A percentile compares a stretch with the other conserved stretches of the same genome.
These are phyloP conservation scores for Cystobasidium onofrii DNA, from an alignment of 768 basidiomycete genomes.

Conservation along the genomic window DNA sequence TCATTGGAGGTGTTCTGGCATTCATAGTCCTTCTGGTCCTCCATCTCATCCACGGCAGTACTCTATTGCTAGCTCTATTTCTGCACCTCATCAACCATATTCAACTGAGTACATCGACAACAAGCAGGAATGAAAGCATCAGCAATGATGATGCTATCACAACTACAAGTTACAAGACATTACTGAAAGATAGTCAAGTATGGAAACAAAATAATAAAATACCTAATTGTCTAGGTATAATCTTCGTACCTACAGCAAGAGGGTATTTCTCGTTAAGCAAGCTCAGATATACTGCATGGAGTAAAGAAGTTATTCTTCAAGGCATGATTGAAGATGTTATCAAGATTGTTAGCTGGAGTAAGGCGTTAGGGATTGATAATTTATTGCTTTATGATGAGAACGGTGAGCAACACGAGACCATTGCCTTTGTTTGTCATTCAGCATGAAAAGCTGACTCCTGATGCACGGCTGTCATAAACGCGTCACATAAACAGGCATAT, in stretches of 20 bases:
- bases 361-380: not conserved
- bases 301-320: not conserved
- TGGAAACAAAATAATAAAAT: constrained; percentile 6
- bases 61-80: constrained; percentile 2
- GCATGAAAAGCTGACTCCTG: no score
- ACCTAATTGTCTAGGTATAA: constrained; percentile 1
- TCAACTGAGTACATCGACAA: not conserved
- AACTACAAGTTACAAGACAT: not conserved
- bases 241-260: constrained; percentile 23
- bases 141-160: not conserved
- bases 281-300: constrained; percentile 3
- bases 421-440: no score
- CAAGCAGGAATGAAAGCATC: not conserved
- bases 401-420: not conserved
- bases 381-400: constrained; percentile 27
- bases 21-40: not conserved
- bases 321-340: constrained; percentile 5
- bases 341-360: not conserved
- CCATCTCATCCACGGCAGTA: constrained; percentile 7
- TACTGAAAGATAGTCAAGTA: not conserved
- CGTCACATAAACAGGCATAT: constrained; percentile 1
- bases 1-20: not conserved
- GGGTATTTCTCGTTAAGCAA: not conserved
- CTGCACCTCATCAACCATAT: constrained; percentile 8
- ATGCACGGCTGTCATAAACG: no score